Conservation (phyloP, 2,329 filamentous ascomycete species). For the Colletotrichum sp. region DNA sequence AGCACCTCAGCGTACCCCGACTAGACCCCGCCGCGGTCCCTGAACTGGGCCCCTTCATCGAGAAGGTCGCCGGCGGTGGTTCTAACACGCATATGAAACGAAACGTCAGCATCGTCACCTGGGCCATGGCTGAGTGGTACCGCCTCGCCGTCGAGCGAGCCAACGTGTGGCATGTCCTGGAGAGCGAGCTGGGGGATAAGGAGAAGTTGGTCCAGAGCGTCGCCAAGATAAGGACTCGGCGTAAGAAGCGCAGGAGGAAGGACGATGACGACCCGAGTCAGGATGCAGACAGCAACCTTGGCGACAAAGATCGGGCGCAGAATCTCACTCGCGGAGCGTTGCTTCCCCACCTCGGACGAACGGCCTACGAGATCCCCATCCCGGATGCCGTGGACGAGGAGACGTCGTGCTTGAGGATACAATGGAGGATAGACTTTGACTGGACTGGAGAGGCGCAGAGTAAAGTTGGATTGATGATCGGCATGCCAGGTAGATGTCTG, state of each 20-base stretch:
- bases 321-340: conserved; percentile 46
- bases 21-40: conserved; percentile 63
- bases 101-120: conserved; percentile 66
- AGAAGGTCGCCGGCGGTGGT: conserved; percentile 41
- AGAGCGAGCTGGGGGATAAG: conserved; percentile 47
- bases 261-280: conserved; percentile 23
- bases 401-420: conserved; percentile 53
- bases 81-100: conserved; percentile 51
- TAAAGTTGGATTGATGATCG: conserved; percentile 57
- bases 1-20: conserved; percentile 55
- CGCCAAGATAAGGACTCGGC: conserved; percentile 30
- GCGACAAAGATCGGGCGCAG: background rate
- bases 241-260: conserved; percentile 23
- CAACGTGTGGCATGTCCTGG: conserved; percentile 64
- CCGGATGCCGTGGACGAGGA: conserved; percentile 36
- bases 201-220: conserved; percentile 35
- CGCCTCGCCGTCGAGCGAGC: conserved; percentile 65
- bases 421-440: conserved; percentile 71
- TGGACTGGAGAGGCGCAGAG: conserved; percentile 76
- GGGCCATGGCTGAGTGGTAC: conserved; percentile 74
- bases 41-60: conserved; percentile 62
- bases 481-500: conserved; percentile 69
- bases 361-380: conserved; percentile 50
- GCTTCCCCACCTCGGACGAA: conserved; percentile 58
- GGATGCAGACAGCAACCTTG: conserved; percentile 18